phyloP scores from a whole-genome alignment of 202 grass and related monocot genomes.

The Dendrocalamus latiflorus region DNA sequence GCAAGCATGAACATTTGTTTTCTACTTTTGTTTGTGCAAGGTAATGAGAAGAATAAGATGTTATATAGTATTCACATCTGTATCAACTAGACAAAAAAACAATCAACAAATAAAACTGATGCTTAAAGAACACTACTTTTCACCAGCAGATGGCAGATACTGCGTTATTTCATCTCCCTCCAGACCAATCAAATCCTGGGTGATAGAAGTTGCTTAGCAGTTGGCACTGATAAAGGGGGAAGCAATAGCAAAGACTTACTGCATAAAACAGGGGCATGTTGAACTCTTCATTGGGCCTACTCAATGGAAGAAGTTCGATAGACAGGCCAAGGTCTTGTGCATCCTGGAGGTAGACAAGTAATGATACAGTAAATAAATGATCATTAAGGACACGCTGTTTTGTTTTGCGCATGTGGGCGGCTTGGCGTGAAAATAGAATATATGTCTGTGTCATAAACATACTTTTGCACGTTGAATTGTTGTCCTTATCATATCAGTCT shows the following conservation, averaged over 20 bases:
- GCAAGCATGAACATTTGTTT: conserved; percentile 1
- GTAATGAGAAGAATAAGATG: conserved; percentile 14
- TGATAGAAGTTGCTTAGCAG: conserved; percentile 17
- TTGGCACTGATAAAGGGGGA: background rate
- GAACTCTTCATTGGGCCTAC: conserved; percentile 59
- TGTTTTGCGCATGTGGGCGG: background rate
- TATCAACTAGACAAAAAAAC: conserved; percentile 21
- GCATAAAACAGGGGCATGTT: conserved; percentile 87
- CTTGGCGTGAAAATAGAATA: conserved; percentile 6
- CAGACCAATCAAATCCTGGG: conserved; percentile 80
- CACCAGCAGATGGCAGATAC: conserved; percentile 79
- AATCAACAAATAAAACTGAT: conserved; percentile 22
- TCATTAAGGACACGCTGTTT: background rate
- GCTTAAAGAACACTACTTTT: conserved; percentile 57
- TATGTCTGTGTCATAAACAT: conserved; percentile 13
- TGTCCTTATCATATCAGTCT: conserved; percentile 90
- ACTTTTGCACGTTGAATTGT: conserved; percentile 85
- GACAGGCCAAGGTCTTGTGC: conserved; percentile 86
- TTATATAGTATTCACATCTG: conserved; percentile 1
- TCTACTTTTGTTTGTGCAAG: conserved; percentile 6
- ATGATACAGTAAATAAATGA: background rate
- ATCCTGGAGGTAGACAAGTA: conserved; percentile 46
- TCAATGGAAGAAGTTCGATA: conserved; percentile 88
- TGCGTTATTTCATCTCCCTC: conserved; percentile 60
- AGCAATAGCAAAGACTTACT: conserved; percentile 42